These are phyloP conservation scores for Aleurites moluccanus DNA, from an alignment of 441 rosid species.

Conservation along the genomic window DNA sequence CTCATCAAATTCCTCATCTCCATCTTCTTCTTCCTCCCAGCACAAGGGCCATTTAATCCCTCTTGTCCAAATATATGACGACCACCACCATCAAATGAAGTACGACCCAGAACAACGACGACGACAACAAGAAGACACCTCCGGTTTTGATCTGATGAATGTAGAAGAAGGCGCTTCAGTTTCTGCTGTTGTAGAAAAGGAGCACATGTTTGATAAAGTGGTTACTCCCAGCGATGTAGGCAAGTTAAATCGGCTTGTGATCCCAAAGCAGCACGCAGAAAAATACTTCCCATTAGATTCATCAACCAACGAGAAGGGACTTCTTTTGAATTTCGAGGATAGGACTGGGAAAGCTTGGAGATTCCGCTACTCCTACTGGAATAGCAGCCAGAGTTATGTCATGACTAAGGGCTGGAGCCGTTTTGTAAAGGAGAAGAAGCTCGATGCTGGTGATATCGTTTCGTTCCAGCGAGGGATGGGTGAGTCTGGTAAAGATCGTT, in stretches of 20 bases:
- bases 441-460: conserved; percentile 87
- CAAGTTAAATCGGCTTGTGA: conserved; percentile 92
- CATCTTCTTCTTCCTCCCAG: conserved; percentile 37
- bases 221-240: conserved; percentile 65
- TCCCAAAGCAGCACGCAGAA: conserved; percentile 97
- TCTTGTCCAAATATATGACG: conserved; percentile 25
- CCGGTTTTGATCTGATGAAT: conserved; percentile 8
- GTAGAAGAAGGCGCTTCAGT: conserved; percentile 4
- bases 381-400: conserved; percentile 96
- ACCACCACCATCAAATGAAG: conserved; percentile 22
- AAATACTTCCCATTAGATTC: conserved; percentile 84
- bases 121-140: conserved; percentile 17
- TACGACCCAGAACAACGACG: conserved; percentile 17
- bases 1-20: conserved; percentile 35
- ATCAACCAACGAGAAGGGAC: conserved; percentile 71
- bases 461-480: conserved; percentile 85
- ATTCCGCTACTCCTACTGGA: conserved; percentile 95
- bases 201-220: conserved; percentile 31
- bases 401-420: conserved; percentile 99
- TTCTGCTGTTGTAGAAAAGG: conserved; percentile 10
- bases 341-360: conserved; percentile 84
- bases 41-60: conserved; percentile 18
- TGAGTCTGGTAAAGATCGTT: conserved; percentile 49
- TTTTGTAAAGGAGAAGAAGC: conserved; percentile 94
- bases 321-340: conserved; percentile 83